Evolutionary conservation across 306 rosid species (phyloP), one percentile per base, ranked within the genome.

Genomic region (Cucurbita maxima): DNA sequence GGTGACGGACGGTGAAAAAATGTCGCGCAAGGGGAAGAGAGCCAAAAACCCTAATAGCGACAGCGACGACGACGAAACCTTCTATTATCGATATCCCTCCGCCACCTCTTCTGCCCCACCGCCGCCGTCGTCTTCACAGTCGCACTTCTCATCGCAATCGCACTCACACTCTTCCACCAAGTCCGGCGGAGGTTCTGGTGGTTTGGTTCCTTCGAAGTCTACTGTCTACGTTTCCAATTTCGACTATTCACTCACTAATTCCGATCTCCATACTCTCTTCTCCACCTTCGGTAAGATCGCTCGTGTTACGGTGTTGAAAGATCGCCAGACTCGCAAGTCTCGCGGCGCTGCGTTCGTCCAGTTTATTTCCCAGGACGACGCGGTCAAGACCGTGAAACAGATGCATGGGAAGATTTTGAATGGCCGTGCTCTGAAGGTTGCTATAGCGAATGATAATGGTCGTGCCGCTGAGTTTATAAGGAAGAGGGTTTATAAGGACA

Each of bases 231-330:
- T 86, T 14, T 90, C 98, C 16, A 93, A 93, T 83, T 18, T 90
- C 22, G 98, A 93, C 70, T 93, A 76, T 76, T 81, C 94, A 20
- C 87, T 93, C 63, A 93, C 97, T 18, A 93, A 93, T 83, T 90
- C 96, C 63, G 98, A 93, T 76, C 92, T 93, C 76, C 96, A 93
- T 76, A 88, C 91, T 4, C 96, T 93, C 68, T 93, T 90, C 85
- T 87, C 97, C 76, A 85, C 86, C 62, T 85, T 90, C 77, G 96
- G 98, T 52, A 84, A 84, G 62, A 75, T 93, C 70, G 96, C 97
- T 0, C 89, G 97, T n/a, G 97, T 93, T 58, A 87, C 98, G 2
- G 89, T 93, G 41, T 88, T 90, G 80, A 93, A 90, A 78, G 88
- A 93, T 79, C 93, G 98, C 71, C 64, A 38, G 74, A 90, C 98